phyloP scores from a whole-genome alignment of 495 filamentous ascomycete species.

The Hamigera avellanea region DNA sequence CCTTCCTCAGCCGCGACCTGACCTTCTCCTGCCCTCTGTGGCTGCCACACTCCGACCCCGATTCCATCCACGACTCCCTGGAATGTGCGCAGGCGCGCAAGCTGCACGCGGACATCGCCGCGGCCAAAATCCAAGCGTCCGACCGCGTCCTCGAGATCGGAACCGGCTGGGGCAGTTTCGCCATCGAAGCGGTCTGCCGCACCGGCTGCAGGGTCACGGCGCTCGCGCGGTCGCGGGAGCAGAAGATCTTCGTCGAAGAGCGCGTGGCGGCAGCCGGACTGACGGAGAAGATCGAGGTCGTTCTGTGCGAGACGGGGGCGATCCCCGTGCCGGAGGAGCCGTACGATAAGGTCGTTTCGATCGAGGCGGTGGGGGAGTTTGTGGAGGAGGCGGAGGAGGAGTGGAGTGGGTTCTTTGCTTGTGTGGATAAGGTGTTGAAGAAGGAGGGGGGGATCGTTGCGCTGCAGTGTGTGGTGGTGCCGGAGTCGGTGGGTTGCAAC shows the following conservation, averaged over 20 bases:
- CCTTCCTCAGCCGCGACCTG: constrained; percentile 63
- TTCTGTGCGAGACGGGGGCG: constrained; percentile 49
- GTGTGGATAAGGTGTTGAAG: constrained; percentile 49
- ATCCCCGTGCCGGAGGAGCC: constrained; percentile 34
- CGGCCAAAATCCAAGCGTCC: constrained; percentile 43
- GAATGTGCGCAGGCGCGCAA: constrained; percentile 55
- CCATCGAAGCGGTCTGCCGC: constrained; percentile 44
- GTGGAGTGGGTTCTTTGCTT: constrained; percentile 46
- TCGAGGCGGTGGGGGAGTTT: constrained; percentile 50
- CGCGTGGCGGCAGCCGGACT: constrained; percentile 40
- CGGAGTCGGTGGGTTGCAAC: constrained; percentile 29
- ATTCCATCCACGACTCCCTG: constrained; percentile 36
- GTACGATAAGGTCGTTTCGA: constrained; percentile 59
- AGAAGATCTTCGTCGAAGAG: constrained; percentile 46
- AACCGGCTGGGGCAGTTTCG: constrained; percentile 57
- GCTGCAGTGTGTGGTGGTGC: constrained; percentile 67
- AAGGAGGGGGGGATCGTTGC: constrained; percentile 50
- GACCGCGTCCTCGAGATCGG: constrained; percentile 64
- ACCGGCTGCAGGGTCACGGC: constrained; percentile 55
- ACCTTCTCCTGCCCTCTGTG: constrained; percentile 67
- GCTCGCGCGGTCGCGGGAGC: constrained; percentile 47
- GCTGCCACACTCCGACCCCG: constrained; percentile 11
- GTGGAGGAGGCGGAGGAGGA: constrained; percentile 8
- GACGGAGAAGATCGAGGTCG: constrained; percentile 40
- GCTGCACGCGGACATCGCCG: constrained; percentile 45